These are phyloP conservation scores for Stropharia rugosoannulata DNA, from an alignment of 768 basidiomycete species.

Conservation along the genomic window DNA sequence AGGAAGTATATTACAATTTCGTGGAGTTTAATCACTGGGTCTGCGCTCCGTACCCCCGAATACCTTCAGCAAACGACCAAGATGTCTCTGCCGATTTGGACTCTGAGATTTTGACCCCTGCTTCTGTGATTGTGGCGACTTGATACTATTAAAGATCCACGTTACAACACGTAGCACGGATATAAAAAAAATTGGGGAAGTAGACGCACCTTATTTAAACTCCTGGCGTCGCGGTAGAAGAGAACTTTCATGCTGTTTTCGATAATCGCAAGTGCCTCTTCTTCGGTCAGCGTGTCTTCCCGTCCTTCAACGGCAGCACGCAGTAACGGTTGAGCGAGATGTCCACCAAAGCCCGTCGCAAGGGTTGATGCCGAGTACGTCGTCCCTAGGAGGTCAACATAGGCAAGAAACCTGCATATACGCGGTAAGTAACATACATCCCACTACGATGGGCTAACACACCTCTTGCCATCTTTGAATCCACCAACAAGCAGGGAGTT, in stretches of 20 bases:
- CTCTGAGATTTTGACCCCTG: constrained; percentile 79
- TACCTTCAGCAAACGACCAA: constrained; percentile 92
- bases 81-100: constrained; percentile 71
- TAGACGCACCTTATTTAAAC: constrained; percentile 84
- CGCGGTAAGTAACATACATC: neutral
- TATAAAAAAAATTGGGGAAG: neutral
- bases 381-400: constrained; percentile 94
- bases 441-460: constrained; percentile 15
- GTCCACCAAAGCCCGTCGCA: constrained; percentile 91
- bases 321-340: constrained; percentile 91
- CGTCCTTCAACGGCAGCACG: constrained; percentile 87
- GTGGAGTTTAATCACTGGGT: constrained; percentile 57
- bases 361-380: constrained; percentile 93
- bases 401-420: constrained; percentile 79
- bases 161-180: neutral
- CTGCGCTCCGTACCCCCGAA: constrained; percentile 89
- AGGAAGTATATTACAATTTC: constrained; percentile 15
- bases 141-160: constrained; percentile 66
- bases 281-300: constrained; percentile 72
- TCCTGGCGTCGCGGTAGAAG: constrained; percentile 95
- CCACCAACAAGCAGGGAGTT: constrained; percentile 94
- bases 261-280: constrained; percentile 75
- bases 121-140: constrained; percentile 83
- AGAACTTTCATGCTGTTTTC: constrained; percentile 89
- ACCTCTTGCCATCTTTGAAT: constrained; percentile 82